phyloP scores from a whole-genome alignment of 805 yeast species.

The Hemisphaericaspora nanyangensis region DNA sequence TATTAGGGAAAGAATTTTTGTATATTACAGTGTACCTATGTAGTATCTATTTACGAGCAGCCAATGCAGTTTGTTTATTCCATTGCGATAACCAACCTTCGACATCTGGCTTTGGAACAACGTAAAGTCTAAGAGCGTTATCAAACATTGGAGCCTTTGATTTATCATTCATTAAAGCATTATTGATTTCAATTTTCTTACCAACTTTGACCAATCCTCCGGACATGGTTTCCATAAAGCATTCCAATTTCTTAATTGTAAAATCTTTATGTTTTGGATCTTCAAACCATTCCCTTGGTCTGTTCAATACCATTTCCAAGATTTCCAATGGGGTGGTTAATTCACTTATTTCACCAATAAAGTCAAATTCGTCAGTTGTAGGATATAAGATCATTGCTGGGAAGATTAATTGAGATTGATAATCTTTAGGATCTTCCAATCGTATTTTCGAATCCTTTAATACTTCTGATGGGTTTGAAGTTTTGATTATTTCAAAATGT shows the following conservation, averaged over 20 bases:
- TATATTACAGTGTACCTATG: neutral
- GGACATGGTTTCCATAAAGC: conserved; percentile 73
- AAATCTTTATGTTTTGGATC: conserved; percentile 62
- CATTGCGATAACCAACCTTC: conserved; percentile 63
- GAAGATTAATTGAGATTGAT: conserved; percentile 73
- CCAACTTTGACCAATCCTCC: conserved; percentile 90
- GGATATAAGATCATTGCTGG: conserved; percentile 85
- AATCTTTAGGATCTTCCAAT: conserved; percentile 63
- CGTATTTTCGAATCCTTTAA: conserved; percentile 49
- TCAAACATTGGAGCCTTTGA: conserved; percentile 80
- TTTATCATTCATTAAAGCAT: conserved; percentile 55
- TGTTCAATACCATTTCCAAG: conserved; percentile 51
- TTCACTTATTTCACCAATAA: conserved; percentile 72
- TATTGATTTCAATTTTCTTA: conserved; percentile 63
- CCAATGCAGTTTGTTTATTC: conserved; percentile 58
- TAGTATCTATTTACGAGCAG: conserved; percentile 25
- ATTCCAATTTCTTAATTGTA: conserved; percentile 54
- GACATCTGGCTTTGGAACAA: conserved; percentile 72
- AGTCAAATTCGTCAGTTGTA: conserved; percentile 78
- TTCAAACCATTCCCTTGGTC: conserved; percentile 69
- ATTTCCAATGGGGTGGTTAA: conserved; percentile 61
- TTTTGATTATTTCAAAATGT: conserved; percentile 46
- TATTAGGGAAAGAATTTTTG: conserved; percentile 1
- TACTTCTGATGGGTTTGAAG: conserved; percentile 53
- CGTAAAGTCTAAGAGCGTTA: conserved; percentile 62